A percentile compares a stretch with the other conserved stretches of the same genome.
These are phyloP conservation scores for Wickerhamiella parazyma DNA, from an alignment of 805 yeast species.

Conservation along the genomic window DNA sequence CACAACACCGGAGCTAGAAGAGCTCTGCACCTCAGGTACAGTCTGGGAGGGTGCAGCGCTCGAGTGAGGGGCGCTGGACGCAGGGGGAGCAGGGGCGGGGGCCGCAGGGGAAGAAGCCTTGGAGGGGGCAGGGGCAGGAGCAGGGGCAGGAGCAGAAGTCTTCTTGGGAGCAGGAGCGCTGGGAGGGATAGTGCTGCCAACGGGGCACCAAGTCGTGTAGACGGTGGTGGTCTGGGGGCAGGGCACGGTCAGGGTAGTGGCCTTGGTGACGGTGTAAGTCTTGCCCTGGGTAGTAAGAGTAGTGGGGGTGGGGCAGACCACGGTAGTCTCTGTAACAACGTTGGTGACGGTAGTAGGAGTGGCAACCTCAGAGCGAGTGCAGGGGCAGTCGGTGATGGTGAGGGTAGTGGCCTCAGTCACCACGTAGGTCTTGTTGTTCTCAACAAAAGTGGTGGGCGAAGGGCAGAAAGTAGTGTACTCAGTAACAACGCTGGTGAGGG, in stretches of 20 bases:
- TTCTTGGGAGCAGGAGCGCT: neutral
- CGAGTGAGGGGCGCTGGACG: neutral
- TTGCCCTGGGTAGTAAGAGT: slow-evolving; percentile 36
- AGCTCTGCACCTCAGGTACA: neutral
- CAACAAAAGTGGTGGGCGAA: slow-evolving; percentile 47
- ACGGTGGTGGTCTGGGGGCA: slow-evolving; percentile 5
- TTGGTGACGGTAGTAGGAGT: slow-evolving; percentile 9
- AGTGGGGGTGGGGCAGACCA: slow-evolving; percentile 68
- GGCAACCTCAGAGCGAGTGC: slow-evolving; percentile 39
- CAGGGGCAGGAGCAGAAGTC: slow-evolving; percentile 18
- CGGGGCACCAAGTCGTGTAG: slow-evolving; percentile 6
- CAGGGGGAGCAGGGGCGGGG: slow-evolving; percentile 4
- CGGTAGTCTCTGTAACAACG: slow-evolving; percentile 35
- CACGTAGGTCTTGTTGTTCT: slow-evolving; percentile 57
- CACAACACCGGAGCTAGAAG: slow-evolving; percentile 1
- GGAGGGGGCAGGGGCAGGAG: slow-evolving; percentile 15
- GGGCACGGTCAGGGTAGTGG: slow-evolving; percentile 53
- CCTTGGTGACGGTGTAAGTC: slow-evolving; percentile 37
- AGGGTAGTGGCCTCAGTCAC: slow-evolving; percentile 69
- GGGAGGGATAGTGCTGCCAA: neutral
- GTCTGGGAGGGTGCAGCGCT: neutral
- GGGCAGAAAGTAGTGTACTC: slow-evolving; percentile 37
- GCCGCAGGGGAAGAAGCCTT: slow-evolving; percentile 17
- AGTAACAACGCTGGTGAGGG: slow-evolving; percentile 7
- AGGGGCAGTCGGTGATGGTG: slow-evolving; percentile 78